phyloP scores from a whole-genome alignment of 768 basidiomycete species.

The Scleroderma bovista region DNA sequence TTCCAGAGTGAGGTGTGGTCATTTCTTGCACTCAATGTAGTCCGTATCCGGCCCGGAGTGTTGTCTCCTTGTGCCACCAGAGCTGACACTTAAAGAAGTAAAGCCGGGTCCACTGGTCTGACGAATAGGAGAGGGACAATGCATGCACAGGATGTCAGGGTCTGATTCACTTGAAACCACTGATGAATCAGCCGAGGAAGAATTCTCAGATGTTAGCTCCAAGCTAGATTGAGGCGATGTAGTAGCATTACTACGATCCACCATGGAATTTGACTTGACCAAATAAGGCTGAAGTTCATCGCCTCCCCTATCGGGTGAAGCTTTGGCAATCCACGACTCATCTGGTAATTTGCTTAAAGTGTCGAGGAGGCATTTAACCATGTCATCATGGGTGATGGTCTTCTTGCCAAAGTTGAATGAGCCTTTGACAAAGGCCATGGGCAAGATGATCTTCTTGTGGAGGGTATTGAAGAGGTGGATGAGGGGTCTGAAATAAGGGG shows the following conservation, averaged over 20 bases:
- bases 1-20: not conserved
- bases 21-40: not conserved
- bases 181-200: too few relatives aligned
- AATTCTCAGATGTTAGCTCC: too few relatives aligned
- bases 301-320: too few relatives aligned
- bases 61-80: not conserved
- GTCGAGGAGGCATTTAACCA: not conserved
- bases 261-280: too few relatives aligned
- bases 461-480: not conserved
- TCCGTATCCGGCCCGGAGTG: not conserved
- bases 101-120: not conserved
- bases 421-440: not conserved
- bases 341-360: not conserved
- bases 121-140: not conserved
- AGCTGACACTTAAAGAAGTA: not conserved
- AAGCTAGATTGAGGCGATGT: too few relatives aligned
- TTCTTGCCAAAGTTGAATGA: not conserved
- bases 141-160: not conserved
- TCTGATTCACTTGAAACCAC: too few relatives aligned
- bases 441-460: not conserved
- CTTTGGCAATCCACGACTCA: not conserved
- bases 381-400: not conserved
- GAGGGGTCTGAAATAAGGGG: constrained; percentile 1
- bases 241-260: too few relatives aligned
- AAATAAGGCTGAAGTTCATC: too few relatives aligned